These are phyloP conservation scores for California macrophylla DNA, from an alignment of 441 rosid species.

Conservation along the genomic window DNA sequence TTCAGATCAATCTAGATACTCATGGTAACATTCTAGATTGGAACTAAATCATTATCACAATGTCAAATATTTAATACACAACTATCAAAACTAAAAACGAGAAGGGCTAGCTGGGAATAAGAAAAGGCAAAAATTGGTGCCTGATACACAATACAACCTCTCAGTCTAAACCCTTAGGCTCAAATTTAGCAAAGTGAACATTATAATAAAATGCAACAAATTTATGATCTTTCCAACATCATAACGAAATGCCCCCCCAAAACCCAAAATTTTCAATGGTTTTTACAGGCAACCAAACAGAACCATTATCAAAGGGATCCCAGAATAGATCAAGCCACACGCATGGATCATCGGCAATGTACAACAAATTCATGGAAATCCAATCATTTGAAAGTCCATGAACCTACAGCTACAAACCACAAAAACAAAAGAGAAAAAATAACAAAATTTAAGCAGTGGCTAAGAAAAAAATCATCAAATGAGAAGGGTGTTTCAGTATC, in stretches of 20 bases:
- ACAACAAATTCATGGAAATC: not conserved
- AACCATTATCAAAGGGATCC: not conserved
- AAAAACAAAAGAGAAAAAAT: not conserved
- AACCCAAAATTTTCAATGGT: not conserved
- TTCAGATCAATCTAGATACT: not conserved
- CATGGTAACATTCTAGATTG: not conserved
- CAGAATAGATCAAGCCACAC: not conserved
- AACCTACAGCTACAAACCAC: not conserved
- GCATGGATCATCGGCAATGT: not conserved
- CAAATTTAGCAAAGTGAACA: not conserved
- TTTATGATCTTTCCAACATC: conserved; percentile 1
- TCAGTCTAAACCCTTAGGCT: conserved; percentile 1
- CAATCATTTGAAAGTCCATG: not conserved
- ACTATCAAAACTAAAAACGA: not conserved
- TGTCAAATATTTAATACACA: not conserved
- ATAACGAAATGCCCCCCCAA: not conserved
- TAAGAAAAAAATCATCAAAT: no score
- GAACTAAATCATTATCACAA: not conserved
- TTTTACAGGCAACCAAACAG: not conserved
- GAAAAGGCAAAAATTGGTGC: not conserved
- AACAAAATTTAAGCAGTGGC: no score
- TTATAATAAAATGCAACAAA: not conserved
- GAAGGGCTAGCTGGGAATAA: not conserved
- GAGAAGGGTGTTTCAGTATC: not conserved
- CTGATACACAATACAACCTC: not conserved